A percentile compares a stretch with the other conserved stretches of the same genome.
phyloP scores from a whole-genome alignment of 2,329 filamentous ascomycete species.

The Cercospora zeina region DNA sequence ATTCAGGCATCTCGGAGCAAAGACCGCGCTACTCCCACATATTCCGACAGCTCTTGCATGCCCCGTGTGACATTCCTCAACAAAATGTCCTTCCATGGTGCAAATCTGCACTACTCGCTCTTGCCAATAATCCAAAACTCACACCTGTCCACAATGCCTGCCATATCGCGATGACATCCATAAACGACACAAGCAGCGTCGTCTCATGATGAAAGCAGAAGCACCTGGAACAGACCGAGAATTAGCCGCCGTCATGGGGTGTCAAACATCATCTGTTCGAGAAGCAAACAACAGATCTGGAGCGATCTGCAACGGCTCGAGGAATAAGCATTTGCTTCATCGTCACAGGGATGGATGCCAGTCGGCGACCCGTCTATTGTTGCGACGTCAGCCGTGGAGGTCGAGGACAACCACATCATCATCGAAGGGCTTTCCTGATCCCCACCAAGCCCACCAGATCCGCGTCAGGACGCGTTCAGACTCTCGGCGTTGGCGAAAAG shows the following conservation, averaged over 20 bases:
- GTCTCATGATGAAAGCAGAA: not conserved
- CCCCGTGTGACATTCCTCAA: not conserved
- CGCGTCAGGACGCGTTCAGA: not conserved
- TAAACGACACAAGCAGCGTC: not conserved
- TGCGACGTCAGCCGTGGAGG: not conserved
- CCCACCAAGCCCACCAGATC: not conserved
- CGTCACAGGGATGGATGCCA: conserved; percentile 14
- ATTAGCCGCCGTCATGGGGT: not conserved
- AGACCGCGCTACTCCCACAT: not conserved
- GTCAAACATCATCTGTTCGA: not conserved
- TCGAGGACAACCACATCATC: not conserved
- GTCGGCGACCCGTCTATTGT: conserved; percentile 6
- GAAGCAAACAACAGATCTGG: not conserved
- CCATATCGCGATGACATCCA: not conserved
- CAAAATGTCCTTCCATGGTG: not conserved
- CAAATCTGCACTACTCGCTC: not conserved
- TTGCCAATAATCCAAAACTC: not conserved
- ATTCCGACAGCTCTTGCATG: not conserved
- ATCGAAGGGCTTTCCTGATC: not conserved
- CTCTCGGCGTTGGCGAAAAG: not conserved
- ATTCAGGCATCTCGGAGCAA: not conserved
- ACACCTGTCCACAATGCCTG: not conserved
- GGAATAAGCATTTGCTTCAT: conserved; percentile 5
- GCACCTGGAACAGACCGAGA: not conserved
- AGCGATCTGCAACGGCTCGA: not conserved